Conservation (phyloP, 2,329 filamentous ascomycete genomes). For the Hypoxylon sp. region DNA sequence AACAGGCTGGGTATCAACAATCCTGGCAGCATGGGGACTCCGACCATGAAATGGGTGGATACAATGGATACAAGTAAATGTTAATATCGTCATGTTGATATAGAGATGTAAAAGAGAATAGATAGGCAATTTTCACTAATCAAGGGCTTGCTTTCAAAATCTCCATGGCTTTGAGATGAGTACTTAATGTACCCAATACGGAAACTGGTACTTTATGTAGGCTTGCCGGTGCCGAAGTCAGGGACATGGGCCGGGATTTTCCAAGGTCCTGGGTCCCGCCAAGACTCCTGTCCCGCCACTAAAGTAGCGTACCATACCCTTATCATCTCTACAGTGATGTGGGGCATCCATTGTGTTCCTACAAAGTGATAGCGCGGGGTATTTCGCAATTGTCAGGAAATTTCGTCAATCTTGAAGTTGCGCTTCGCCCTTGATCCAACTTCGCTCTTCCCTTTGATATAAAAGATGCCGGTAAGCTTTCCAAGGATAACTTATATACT, state of each 20-base stretch:
- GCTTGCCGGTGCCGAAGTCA: background rate
- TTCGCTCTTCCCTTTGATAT: background rate
- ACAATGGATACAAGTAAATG: background rate
- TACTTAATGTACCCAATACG: background rate
- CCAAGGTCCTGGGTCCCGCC: constrained; percentile 21
- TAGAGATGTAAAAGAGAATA: constrained; percentile 4
- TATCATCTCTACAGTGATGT: constrained; percentile 5
- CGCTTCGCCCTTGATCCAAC: constrained; percentile 10
- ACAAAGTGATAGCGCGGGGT: constrained; percentile 24
- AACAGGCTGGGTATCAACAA: constrained; percentile 3
- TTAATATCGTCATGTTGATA: background rate
- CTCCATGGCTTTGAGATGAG: no score
- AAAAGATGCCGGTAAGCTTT: constrained; percentile 31
- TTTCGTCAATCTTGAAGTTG: constrained; percentile 16
- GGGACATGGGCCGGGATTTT: constrained; percentile 8
- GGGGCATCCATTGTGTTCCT: constrained; percentile 7
- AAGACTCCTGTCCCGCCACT: constrained; percentile 26
- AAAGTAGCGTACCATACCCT: constrained; percentile 11
- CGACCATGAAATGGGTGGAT: constrained; percentile 31
- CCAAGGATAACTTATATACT: background rate
- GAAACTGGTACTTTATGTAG: background rate
- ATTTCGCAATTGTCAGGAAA: constrained; percentile 31
- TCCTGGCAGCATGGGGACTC: constrained; percentile 10
- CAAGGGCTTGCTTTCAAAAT: background rate
- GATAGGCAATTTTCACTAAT: background rate